A percentile compares a stretch with the other conserved stretches of the same genome.
Evolutionary conservation across 176 grass and related monocot genomes (phyloP).

Genomic region (Triticum urartu): DNA sequence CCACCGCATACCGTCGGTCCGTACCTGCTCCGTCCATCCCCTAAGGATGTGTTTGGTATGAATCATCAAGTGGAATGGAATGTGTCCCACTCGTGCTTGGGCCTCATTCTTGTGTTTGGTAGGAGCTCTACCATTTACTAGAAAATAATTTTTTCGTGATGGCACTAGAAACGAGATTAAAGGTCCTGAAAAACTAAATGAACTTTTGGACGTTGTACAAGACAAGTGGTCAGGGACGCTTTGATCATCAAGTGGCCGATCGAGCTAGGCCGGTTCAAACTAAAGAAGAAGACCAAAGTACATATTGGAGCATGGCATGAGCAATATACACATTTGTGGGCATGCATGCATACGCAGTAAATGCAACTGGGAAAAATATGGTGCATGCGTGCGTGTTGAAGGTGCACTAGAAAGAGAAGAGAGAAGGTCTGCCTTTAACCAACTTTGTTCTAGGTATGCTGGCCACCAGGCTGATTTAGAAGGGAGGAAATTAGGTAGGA

Average conservation of each 20-base stretch:
- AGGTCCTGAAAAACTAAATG: not conserved
- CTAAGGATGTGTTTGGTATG: no score
- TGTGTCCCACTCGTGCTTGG: no score
- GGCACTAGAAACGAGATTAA: not conserved
- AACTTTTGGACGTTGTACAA: not conserved
- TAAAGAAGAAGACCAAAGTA: slow-evolving; percentile 11
- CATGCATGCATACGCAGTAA: not conserved
- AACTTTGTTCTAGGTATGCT: slow-evolving; percentile 43
- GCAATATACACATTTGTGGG: not conserved
- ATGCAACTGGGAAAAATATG: not conserved
- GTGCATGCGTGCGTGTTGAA: slow-evolving; percentile 14
- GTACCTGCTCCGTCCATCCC: no score
- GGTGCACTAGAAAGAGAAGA: slow-evolving; percentile 5
- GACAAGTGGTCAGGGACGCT: not conserved
- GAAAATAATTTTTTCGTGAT: no score
- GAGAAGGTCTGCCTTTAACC: slow-evolving; percentile 22
- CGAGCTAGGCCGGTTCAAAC: not conserved
- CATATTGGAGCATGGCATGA: not conserved
- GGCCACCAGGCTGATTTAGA: slow-evolving; percentile 12
- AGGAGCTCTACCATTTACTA: not conserved
- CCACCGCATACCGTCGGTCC: no score
- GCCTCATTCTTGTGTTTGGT: not conserved
- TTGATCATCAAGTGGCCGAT: not conserved
- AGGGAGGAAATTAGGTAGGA: slow-evolving; percentile 26
- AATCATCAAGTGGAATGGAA: no score